phyloP scores from a whole-genome alignment of 768 basidiomycete genomes.

The Austroboletus eburneus region DNA sequence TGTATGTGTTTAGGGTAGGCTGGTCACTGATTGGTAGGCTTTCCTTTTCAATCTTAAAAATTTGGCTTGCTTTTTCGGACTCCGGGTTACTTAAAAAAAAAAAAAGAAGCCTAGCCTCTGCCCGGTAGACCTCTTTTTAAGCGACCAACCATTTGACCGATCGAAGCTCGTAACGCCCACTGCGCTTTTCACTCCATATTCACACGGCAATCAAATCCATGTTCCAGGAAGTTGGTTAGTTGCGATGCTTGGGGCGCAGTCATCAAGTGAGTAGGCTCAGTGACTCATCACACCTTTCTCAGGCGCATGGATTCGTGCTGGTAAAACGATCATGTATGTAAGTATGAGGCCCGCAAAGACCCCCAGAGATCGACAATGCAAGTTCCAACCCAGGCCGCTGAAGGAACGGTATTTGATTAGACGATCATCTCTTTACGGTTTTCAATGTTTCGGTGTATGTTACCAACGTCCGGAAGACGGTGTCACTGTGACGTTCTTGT shows the following conservation, averaged over 20 bases:
- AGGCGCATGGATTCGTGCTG: constrained; percentile 3
- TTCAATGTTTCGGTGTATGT: background rate
- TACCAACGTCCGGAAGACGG: constrained; percentile 5
- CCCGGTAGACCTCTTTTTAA: background rate
- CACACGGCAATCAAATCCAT: background rate
- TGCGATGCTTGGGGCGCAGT: background rate
- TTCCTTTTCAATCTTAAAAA: background rate
- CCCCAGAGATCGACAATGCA: constrained; percentile 12
- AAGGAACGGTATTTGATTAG: background rate
- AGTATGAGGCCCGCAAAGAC: background rate
- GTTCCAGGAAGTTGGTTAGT: background rate
- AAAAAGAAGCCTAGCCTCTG: too few relatives aligned
- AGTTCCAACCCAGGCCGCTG: background rate
- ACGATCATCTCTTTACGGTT: too few relatives aligned
- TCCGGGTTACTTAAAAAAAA: too few relatives aligned
- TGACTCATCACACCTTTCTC: background rate
- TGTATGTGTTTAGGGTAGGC: constrained; percentile 32
- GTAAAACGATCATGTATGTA: constrained; percentile 18
- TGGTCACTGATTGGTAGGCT: constrained; percentile 12
- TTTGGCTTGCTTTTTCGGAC: too few relatives aligned
- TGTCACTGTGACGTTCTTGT: constrained; percentile 8
- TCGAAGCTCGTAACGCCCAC: background rate
- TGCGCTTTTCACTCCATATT: background rate
- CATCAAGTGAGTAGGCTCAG: background rate
- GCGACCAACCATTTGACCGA: background rate